phyloP scores from a whole-genome alignment of 768 basidiomycete species.

The Pleurotus ostreatus region DNA sequence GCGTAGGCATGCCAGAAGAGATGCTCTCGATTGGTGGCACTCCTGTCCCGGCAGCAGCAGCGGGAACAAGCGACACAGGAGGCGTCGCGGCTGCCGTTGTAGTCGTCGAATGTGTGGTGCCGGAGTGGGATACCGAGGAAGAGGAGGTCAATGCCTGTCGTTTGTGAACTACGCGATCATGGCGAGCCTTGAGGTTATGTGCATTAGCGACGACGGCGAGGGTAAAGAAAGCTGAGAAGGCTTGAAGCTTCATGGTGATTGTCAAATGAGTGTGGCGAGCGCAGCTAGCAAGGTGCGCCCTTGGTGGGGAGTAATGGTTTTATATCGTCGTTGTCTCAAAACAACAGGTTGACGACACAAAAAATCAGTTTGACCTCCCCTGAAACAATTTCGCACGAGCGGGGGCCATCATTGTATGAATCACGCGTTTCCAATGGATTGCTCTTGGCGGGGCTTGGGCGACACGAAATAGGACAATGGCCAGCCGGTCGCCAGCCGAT shows the following conservation, averaged over 20 bases:
- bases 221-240: slow-evolving; percentile 42
- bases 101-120: slow-evolving; percentile 5
- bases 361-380: slow-evolving; percentile 5
- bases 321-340: slow-evolving; percentile 1
- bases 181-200: slow-evolving; percentile 28
- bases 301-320: neutral
- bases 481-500: too few species aligned
- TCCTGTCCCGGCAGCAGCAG: slow-evolving; percentile 11
- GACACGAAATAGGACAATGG: too few species aligned
- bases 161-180: slow-evolving; percentile 35
- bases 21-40: slow-evolving; percentile 31
- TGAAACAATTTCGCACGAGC: slow-evolving; percentile 4
- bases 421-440: neutral
- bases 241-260: slow-evolving; percentile 42
- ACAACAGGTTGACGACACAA: slow-evolving; percentile 7
- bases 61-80: slow-evolving; percentile 6
- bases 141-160: slow-evolving; percentile 25
- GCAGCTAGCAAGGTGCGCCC: slow-evolving; percentile 7
- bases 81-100: slow-evolving; percentile 11
- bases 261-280: slow-evolving; percentile 5
- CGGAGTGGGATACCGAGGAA: slow-evolving; percentile 5
- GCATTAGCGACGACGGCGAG: slow-evolving; percentile 35
- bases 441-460: slow-evolving; percentile 1
- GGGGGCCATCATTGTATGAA: neutral
- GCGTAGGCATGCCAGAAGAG: slow-evolving; percentile 59